phyloP scores from a whole-genome alignment of 2,329 filamentous ascomycete genomes.

The Epicoccum sorghinum region DNA sequence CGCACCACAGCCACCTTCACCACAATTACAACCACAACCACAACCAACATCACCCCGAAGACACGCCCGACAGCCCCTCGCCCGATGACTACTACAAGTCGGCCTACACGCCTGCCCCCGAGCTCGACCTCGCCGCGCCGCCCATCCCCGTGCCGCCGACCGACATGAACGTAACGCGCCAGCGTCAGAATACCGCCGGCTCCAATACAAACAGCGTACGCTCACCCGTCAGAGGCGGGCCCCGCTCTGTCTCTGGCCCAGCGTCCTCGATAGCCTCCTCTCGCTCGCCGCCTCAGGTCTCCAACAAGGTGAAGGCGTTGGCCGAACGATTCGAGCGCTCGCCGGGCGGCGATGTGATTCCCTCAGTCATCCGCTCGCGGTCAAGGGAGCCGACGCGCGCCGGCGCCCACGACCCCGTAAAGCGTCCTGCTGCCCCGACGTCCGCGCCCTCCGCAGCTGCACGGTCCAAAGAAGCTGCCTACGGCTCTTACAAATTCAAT shows the following conservation, averaged over 20 bases:
- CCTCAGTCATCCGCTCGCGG: conserved; percentile 27
- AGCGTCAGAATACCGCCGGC: conserved; percentile 33
- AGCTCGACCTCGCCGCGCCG: conserved; percentile 17
- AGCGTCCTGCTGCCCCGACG: conserved; percentile 25
- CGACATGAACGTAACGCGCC: conserved; percentile 31
- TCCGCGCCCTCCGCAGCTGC: conserved; percentile 37
- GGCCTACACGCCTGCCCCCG: conserved; percentile 21
- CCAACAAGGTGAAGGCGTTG: conserved; percentile 45
- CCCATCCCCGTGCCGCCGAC: conserved; percentile 10
- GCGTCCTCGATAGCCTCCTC: conserved; percentile 31
- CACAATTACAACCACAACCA: neutral
- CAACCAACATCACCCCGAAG: conserved; percentile 14
- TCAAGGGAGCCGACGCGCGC: conserved; percentile 26
- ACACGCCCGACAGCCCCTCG: conserved; percentile 26
- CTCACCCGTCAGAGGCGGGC: conserved; percentile 29
- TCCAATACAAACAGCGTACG: conserved; percentile 28
- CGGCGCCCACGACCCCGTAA: conserved; percentile 19
- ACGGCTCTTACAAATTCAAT: conserved; percentile 45
- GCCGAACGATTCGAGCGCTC: conserved; percentile 47
- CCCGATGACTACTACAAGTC: conserved; percentile 43
- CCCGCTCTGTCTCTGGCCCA: conserved; percentile 41
- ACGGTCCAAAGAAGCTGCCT: conserved; percentile 39
- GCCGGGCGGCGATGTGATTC: conserved; percentile 30
- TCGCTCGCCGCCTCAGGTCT: conserved; percentile 26
- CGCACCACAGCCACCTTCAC: neutral